These are phyloP conservation scores for Arthroderma sp. DNA, from an alignment of 2,329 filamentous ascomycete genomes.

Conservation along the genomic window DNA sequence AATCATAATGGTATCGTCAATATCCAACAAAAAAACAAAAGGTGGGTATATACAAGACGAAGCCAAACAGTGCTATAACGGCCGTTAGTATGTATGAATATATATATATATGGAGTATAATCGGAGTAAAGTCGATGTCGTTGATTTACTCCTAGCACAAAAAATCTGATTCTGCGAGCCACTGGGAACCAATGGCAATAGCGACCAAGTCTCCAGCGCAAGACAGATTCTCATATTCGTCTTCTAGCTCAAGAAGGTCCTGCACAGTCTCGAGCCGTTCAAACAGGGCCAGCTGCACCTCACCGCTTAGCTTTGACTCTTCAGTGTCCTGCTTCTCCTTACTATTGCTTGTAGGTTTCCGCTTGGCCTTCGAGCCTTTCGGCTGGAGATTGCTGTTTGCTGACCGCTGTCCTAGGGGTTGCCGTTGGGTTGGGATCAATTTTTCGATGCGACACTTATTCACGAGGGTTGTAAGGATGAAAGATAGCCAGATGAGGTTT, in stretches of 20 bases:
- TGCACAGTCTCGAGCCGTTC: constrained; percentile 24
- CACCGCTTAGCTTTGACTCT: neutral
- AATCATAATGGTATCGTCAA: neutral
- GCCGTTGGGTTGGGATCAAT: constrained; percentile 14
- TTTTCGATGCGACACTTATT: constrained; percentile 24
- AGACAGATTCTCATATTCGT: constrained; percentile 31
- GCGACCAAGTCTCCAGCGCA: constrained; percentile 34
- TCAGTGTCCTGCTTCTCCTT: neutral
- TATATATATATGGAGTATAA: neutral
- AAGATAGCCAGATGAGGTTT: constrained; percentile 53
- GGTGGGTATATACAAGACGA: neutral
- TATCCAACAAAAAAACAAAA: neutral
- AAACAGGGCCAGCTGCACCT: constrained; percentile 22
- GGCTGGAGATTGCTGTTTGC: constrained; percentile 18
- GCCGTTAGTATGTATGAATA: neutral
- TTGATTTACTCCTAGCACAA: constrained; percentile 17
- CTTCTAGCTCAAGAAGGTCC: constrained; percentile 28
- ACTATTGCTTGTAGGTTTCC: constrained; percentile 9
- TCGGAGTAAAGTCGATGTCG: neutral
- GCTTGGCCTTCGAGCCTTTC: neutral
- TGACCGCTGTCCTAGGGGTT: constrained; percentile 25
- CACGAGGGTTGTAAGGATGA: constrained; percentile 47
- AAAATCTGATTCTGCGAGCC: constrained; percentile 31
- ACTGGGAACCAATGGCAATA: constrained; percentile 33
- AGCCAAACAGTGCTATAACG: neutral